Evolutionary conservation across 805 yeast genomes (phyloP), one percentile per base, ranked within the genome.

Genomic region (Yamadazyma insecticola): DNA sequence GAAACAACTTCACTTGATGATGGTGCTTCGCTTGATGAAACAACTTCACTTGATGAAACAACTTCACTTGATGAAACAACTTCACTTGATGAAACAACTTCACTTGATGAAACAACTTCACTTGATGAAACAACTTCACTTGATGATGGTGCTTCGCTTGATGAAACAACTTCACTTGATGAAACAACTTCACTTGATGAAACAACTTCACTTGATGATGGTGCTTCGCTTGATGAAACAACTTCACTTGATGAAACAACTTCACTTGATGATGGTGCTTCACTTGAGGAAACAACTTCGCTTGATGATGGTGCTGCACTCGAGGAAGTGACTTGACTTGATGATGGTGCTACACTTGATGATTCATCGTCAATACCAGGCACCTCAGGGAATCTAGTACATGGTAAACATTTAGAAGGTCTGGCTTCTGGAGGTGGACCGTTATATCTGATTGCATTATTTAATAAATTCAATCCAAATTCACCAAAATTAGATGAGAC

Each of bases 371-470:
- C 35, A 16, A 31, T 19, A 17, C 40, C 48, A n/a, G 45, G 45
- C 23, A 19, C 21, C 8, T 32, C 28, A 9, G 43, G 47, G 28
- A 40, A 26, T 4, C 16, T 13, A 15, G 13, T 9, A 36, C 51
- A 47, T 16, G 30, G 25, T 23, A 13, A 14, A 42, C 51, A 46
- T 13, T 22, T 26, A 4, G 37, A 28, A 13, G 45, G 36, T 20
- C 38, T 28, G 19, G 32, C 19, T 16, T 42, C 44, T 11, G 40
- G 37, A 13, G 35, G 42, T 3, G 48, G 26, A 9, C 39, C 48
- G 24, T 15, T 24, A 28, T 40, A 44, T 11, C 11, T 25, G 12
- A 45, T 26, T 12, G 43, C 46, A 34, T 39, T 43, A 8, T 30
- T 24, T 5, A 30, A 16, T 16, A 34, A 16, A 22, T 21, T 34